These are phyloP conservation scores for Fusarium subglutinans DNA, from an alignment of 2,329 filamentous ascomycete genomes.

Conservation along the genomic window DNA sequence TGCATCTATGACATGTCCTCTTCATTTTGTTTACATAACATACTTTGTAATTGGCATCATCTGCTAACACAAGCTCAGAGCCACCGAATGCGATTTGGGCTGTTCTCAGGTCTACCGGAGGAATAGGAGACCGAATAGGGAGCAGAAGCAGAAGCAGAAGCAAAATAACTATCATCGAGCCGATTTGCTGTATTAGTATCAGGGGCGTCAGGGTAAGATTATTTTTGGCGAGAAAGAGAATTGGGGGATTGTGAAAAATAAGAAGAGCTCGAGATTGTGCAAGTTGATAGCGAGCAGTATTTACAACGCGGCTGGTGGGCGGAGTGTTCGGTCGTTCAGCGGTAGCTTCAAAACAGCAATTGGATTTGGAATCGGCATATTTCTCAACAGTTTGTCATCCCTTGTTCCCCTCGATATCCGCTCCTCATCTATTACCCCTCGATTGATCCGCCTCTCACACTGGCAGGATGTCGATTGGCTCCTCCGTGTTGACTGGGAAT, in stretches of 20 bases:
- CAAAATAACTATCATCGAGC: conserved; percentile 21
- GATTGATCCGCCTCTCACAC: neutral
- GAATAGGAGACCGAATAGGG: conserved; percentile 50
- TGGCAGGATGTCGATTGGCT: neutral
- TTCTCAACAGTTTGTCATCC: conserved; percentile 20
- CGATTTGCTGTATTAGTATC: conserved; percentile 37
- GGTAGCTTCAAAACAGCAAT: conserved; percentile 46
- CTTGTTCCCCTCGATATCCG: neutral
- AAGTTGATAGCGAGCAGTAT: conserved; percentile 51
- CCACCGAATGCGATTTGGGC: conserved; percentile 79
- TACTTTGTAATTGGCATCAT: neutral
- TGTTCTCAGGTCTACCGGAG: conserved; percentile 76
- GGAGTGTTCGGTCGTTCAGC: conserved; percentile 43
- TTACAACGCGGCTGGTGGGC: conserved; percentile 43
- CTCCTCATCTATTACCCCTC: neutral
- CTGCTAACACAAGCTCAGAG: conserved; percentile 61
- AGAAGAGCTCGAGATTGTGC: conserved; percentile 35
- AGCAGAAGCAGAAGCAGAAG: neutral
- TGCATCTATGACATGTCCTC: neutral
- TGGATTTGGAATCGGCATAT: conserved; percentile 43
- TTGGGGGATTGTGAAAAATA: conserved; percentile 36
- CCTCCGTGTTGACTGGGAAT: neutral
- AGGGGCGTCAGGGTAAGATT: conserved; percentile 40
- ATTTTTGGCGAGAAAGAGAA: conserved; percentile 38
- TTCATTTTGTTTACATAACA: neutral